These are phyloP conservation scores for Exophiala sp. DNA, from an alignment of 2,329 filamentous ascomycete species.

Conservation along the genomic window DNA sequence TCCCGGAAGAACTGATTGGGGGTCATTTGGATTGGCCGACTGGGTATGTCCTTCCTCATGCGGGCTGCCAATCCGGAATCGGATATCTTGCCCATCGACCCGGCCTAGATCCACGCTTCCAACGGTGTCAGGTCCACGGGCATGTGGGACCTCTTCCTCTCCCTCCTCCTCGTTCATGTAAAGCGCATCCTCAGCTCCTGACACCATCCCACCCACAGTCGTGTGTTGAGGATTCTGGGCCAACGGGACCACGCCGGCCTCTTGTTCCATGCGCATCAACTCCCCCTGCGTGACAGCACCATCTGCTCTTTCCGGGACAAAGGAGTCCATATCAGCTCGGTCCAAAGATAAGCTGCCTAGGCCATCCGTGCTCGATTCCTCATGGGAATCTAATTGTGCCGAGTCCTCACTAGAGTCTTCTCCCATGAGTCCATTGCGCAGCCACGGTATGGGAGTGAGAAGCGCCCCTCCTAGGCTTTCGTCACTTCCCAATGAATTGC, in stretches of 20 bases:
- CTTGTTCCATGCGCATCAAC: conserved; percentile 77
- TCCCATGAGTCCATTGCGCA: conserved; percentile 44
- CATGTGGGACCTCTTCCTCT: conserved; percentile 60
- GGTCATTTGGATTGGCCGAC: conserved; percentile 21
- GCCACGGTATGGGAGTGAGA: conserved; percentile 90
- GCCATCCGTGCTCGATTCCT: conserved; percentile 14
- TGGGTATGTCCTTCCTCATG: conserved; percentile 7
- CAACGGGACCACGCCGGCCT: conserved; percentile 69
- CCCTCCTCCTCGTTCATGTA: conserved; percentile 46
- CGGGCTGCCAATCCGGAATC: conserved; percentile 35
- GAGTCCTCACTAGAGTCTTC: conserved; percentile 26
- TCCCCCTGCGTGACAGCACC: conserved; percentile 74
- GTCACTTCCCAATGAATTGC: conserved; percentile 62
- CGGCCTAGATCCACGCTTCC: conserved; percentile 82
- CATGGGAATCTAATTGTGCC: conserved; percentile 10
- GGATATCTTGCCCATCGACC: conserved; percentile 51
- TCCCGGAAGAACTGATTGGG: conserved; percentile 21
- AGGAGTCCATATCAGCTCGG: conserved; percentile 10
- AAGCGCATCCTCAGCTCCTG: conserved; percentile 34
- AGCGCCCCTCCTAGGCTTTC: conserved; percentile 85
- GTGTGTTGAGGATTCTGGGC: conserved; percentile 41
- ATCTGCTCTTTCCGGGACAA: conserved; percentile 35
- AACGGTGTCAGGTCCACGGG: conserved; percentile 75
- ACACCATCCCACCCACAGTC: conserved; percentile 28
- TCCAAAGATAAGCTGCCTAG: conserved; percentile 15